Evolutionary conservation across 257 asterid genomes (phyloP).

Genomic region (Petunia axillaris): DNA sequence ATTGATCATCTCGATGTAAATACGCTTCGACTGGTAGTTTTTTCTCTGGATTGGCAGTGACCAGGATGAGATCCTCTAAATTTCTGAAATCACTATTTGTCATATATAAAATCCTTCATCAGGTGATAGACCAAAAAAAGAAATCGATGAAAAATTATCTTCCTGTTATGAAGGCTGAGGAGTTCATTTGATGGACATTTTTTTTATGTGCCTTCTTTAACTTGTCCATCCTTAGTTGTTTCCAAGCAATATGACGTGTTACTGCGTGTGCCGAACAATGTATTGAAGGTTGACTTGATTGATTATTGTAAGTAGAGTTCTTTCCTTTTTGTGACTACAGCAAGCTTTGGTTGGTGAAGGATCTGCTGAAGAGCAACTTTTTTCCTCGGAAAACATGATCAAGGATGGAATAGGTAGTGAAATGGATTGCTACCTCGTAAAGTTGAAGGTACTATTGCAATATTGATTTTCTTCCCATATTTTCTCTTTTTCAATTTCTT

Average conservation of each 20-base stretch:
- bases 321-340: conserved; percentile 57
- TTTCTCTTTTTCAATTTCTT: conserved; percentile 19
- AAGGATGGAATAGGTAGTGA: conserved; percentile 65
- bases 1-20: conserved; percentile 8
- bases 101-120: background rate
- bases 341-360: conserved; percentile 98
- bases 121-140: background rate
- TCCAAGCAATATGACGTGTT: background rate
- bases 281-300: background rate
- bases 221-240: conserved; percentile 4
- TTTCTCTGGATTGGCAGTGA: conserved; percentile 12
- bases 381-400: conserved; percentile 59
- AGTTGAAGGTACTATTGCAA: conserved; percentile 64
- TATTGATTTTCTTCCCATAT: conserved; percentile 22
- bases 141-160: no score
- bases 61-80: background rate
- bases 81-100: conserved; percentile 5
- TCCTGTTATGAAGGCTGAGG: background rate
- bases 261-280: background rate
- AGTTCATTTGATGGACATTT: background rate
- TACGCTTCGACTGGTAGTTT: background rate
- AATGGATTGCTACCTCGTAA: conserved; percentile 66
- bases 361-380: conserved; percentile 85
- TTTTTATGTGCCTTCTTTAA: conserved; percentile 2
- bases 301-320: conserved; percentile 21